Percentiles rank a stretch among this genome's conserved stretches.
phyloP scores from a whole-genome alignment of 2,329 filamentous ascomycete species.

The Sporothrix pseudoabietina region DNA sequence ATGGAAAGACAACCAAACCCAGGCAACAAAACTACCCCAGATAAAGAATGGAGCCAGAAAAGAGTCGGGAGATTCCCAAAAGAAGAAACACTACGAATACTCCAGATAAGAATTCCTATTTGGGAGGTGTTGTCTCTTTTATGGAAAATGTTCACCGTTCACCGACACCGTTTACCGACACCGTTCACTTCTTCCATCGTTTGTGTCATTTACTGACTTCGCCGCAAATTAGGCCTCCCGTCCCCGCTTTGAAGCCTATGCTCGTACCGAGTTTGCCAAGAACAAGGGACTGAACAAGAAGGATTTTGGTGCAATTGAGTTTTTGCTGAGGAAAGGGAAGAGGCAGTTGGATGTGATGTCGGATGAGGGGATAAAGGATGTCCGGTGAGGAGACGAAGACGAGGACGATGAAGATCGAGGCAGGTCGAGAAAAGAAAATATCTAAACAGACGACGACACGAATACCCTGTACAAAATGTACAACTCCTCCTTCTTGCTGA shows the following conservation, averaged over 20 bases:
- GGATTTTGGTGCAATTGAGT: conserved; percentile 85
- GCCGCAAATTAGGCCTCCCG: conserved; percentile 52
- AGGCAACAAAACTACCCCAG: background rate
- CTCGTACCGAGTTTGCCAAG: conserved; percentile 75
- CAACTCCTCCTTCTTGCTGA: background rate
- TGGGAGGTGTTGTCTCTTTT: too few relatives aligned
- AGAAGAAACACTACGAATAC: background rate
- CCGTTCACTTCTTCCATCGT: background rate
- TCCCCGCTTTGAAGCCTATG: conserved; percentile 64
- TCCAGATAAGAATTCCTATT: background rate
- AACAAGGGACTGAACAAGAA: conserved; percentile 71
- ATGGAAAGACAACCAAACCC: background rate
- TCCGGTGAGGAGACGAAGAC: conserved; percentile 46
- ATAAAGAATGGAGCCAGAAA: background rate
- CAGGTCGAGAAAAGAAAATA: too few relatives aligned
- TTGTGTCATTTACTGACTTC: background rate
- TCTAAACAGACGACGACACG: background rate
- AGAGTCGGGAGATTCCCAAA: background rate
- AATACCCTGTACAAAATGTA: background rate
- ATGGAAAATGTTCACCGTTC: background rate
- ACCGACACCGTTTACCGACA: too few relatives aligned
- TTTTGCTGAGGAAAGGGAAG: conserved; percentile 76
- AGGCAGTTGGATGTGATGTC: conserved; percentile 81
- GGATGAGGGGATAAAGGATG: conserved; percentile 78
- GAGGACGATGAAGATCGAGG: background rate